Evolutionary conservation across 1,284 basidiomycete species (phyloP).

Genomic region (Acaromyces ingoldii): DNA sequence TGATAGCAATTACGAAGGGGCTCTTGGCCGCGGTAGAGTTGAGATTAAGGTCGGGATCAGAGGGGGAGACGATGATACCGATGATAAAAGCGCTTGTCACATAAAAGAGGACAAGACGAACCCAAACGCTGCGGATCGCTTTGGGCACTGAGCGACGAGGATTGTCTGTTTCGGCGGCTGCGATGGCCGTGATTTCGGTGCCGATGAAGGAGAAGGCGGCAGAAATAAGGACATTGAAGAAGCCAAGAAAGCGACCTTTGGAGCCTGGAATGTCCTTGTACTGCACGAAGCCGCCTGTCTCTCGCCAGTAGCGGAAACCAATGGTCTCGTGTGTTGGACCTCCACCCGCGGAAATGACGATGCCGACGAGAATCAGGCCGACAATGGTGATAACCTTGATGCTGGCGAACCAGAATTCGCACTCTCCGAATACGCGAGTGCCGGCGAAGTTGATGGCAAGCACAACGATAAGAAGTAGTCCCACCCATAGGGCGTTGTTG

Average conservation of each 20-base stretch:
- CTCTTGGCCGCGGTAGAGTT: constrained; percentile 65
- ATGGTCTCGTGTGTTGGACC: constrained; percentile 53
- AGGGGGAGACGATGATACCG: constrained; percentile 70
- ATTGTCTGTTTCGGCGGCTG: constrained; percentile 61
- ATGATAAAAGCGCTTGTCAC: constrained; percentile 57
- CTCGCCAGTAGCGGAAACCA: constrained; percentile 23
- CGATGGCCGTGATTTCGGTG: constrained; percentile 78
- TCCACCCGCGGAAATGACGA: constrained; percentile 12
- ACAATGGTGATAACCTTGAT: constrained; percentile 18
- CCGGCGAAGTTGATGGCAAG: constrained; percentile 50
- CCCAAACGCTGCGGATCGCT: constrained; percentile 7
- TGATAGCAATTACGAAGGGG: constrained; percentile 71
- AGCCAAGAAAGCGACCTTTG: constrained; percentile 49
- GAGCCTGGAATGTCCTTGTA: constrained; percentile 19
- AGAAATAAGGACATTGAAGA: constrained; percentile 31
- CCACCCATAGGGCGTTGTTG: constrained; percentile 28
- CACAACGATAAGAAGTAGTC: constrained; percentile 7
- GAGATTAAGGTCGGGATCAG: constrained; percentile 57
- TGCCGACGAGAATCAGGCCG: constrained; percentile 15
- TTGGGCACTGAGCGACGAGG: constrained; percentile 33
- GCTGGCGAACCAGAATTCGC: constrained; percentile 56
- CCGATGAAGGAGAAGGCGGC: constrained; percentile 75
- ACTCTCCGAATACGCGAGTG: constrained; percentile 62
- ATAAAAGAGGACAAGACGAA: constrained; percentile 59
- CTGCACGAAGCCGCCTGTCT: constrained; percentile 11